A percentile compares a stretch with the other conserved stretches of the same genome.
These are phyloP conservation scores for Monosporozyma servazzii DNA, from an alignment of 805 yeast species.

Conservation along the genomic window DNA sequence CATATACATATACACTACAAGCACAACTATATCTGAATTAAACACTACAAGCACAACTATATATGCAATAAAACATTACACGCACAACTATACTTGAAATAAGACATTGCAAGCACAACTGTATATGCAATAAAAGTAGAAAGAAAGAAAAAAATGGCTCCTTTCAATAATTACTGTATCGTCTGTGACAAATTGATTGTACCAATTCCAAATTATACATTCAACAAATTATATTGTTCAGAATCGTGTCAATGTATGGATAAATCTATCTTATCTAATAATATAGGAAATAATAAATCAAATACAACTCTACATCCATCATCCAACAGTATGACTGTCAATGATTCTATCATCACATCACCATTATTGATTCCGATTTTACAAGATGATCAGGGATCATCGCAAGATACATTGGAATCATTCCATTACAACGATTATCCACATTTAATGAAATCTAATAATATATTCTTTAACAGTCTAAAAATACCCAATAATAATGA, in stretches of 20 bases:
- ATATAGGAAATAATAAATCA: background rate
- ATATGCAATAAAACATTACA: no score
- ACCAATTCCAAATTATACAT: background rate
- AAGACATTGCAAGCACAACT: background rate
- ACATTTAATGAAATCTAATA: background rate
- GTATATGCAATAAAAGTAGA: background rate
- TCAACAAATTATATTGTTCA: conserved; percentile 21
- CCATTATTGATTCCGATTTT: conserved; percentile 16
- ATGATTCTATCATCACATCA: conserved; percentile 16
- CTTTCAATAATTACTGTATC: conserved; percentile 47
- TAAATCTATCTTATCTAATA: conserved; percentile 1
- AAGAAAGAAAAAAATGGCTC: conserved; percentile 8
- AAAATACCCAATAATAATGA: conserved; percentile 9
- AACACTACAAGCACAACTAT: no score
- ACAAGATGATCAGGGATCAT: background rate
- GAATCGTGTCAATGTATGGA: conserved; percentile 17
- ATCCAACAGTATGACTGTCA: background rate
- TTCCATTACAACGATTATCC: background rate
- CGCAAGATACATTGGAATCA: background rate
- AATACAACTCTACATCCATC: background rate
- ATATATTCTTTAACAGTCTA: background rate
- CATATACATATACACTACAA: no score
- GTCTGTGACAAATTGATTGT: conserved; percentile 39
- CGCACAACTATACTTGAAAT: background rate
- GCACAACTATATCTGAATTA: no score